Base-by-base conservation (phyloP, 176 grass and related monocot species). In the Puccinellia tenuiflora region DNA sequence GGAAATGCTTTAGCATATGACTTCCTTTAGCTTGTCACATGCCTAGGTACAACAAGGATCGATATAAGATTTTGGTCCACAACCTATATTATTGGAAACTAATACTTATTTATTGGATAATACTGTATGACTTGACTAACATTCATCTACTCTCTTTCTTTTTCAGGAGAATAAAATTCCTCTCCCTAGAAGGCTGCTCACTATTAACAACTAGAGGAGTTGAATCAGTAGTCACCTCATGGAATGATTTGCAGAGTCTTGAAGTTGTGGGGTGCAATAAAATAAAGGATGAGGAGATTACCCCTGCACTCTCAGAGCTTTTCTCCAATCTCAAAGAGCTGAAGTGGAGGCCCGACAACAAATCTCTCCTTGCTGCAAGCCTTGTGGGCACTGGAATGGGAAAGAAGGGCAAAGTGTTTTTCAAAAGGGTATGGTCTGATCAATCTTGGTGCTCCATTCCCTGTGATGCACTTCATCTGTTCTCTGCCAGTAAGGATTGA, bases 311-410 rank as follows among this genome's bases (percentile, higher is more conserved):
- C 74, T 90, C 96, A 5, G 85, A 85, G 77, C 89, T 95, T 46
- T 99, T 99, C 81, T 96, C 89, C 39, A 84, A 54, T 87, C 93
- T 96, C 60, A 99, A 96, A 80, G 96, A 92, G 74, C 89, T 99
- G 56, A 99, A 99, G 84, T 99, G 96, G 93, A 69, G 96, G 11
- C 96, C 96, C 0, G 93, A 94, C 78, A 88, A 74, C 73, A 99
- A 93, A 80, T 95, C 89, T 16, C 77, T 84, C 51, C 91, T 99
- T 42, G 85, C 89, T 17, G 70, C 37, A 20, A 92, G 77, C 83
- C 93, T 99, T 12, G 26, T 22, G 11, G 93, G 91, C 37, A 99
- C 88, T 21, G 87, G 91, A 31, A 91, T 99, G 77, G 91, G 93
- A 57, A 96, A 86, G 87, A 99, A 96, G 86, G 96, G 96, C 13